phyloP scores from a whole-genome alignment of 2,329 filamentous ascomycete species.

The Neonectria magnoliae region DNA sequence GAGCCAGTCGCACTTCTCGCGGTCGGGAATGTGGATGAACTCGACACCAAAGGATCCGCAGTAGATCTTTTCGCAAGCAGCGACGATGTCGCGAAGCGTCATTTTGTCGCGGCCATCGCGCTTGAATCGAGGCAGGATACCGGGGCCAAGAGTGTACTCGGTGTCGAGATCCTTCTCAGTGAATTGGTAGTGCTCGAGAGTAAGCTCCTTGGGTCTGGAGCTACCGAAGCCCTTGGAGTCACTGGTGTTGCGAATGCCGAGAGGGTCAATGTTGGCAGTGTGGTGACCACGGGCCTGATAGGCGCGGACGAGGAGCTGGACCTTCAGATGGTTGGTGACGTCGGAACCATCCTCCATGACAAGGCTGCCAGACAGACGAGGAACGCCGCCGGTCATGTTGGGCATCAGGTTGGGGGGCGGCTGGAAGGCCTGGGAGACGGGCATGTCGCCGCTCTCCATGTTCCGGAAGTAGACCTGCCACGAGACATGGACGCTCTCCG shows the following conservation, averaged over 20 bases:
- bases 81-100: slow-evolving; percentile 94
- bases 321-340: slow-evolving; percentile 96
- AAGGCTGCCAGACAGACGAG: slow-evolving; percentile 75
- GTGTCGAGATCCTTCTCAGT: slow-evolving; percentile 92
- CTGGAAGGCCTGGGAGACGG: slow-evolving; percentile 95
- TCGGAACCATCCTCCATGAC: slow-evolving; percentile 78
- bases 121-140: slow-evolving; percentile 94
- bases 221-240: slow-evolving; percentile 80
- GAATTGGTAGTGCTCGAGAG: slow-evolving; percentile 94
- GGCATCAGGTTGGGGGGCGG: slow-evolving; percentile 93
- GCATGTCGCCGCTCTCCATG: slow-evolving; percentile 98
- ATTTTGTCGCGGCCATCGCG: slow-evolving; percentile 91
- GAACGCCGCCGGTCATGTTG: slow-evolving; percentile 80
- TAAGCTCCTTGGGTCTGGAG: slow-evolving; percentile 89
- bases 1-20: slow-evolving; percentile 98
- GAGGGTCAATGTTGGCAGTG: slow-evolving; percentile 96
- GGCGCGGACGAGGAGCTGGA: slow-evolving; percentile 94
- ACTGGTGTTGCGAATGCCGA: slow-evolving; percentile 80
- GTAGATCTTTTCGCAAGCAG: slow-evolving; percentile 93
- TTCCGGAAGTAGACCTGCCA: slow-evolving; percentile 99
- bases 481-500: slow-evolving; percentile 92
- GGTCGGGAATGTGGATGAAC: slow-evolving; percentile 98
- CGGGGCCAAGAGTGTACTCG: slow-evolving; percentile 91
- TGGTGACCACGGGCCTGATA: slow-evolving; percentile 98
- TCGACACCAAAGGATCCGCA: slow-evolving; percentile 97